Evolutionary conservation across 179 eudicot genomes (phyloP).

Genomic region (Sideroxylon spinosum): DNA sequence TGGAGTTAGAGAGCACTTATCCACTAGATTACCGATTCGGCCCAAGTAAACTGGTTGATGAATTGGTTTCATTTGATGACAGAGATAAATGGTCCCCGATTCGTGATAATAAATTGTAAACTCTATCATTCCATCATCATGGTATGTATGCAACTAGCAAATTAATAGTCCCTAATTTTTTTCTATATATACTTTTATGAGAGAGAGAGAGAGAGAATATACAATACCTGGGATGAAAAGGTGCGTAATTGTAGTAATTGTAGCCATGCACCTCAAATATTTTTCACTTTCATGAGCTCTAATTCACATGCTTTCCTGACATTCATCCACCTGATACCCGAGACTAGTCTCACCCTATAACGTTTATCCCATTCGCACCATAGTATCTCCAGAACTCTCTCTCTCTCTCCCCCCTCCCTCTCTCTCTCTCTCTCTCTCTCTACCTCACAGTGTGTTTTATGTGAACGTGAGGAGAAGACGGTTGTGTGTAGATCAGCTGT

Average conservation of each 20-base stretch:
- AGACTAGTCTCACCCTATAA: constrained; percentile 14
- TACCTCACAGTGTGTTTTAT: neutral
- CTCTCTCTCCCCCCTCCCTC: constrained; percentile 14
- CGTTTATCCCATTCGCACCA: constrained; percentile 27
- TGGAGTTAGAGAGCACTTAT: too few relatives aligned
- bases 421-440: constrained; percentile 14
- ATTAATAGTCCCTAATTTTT: too few relatives aligned
- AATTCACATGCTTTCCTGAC: constrained; percentile 34
- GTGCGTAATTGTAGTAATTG: neutral
- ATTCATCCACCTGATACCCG: constrained; percentile 25
- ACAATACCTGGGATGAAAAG: too few relatives aligned
- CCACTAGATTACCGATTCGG: too few relatives aligned
- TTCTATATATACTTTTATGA: neutral
- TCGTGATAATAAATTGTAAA: too few relatives aligned
- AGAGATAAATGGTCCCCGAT: too few relatives aligned
- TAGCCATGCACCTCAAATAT: constrained; percentile 26
- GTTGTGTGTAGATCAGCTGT: neutral
- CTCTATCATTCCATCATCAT: too few relatives aligned
- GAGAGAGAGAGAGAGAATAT: neutral
- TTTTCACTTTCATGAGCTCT: constrained; percentile 30
- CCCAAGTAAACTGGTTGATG: too few relatives aligned
- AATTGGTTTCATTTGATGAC: too few relatives aligned
- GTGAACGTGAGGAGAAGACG: neutral
- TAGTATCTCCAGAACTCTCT: neutral
- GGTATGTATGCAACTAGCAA: too few relatives aligned